phyloP scores from a whole-genome alignment of 78 protist genomes.

The Dictyostelium brefeldianum region DNA sequence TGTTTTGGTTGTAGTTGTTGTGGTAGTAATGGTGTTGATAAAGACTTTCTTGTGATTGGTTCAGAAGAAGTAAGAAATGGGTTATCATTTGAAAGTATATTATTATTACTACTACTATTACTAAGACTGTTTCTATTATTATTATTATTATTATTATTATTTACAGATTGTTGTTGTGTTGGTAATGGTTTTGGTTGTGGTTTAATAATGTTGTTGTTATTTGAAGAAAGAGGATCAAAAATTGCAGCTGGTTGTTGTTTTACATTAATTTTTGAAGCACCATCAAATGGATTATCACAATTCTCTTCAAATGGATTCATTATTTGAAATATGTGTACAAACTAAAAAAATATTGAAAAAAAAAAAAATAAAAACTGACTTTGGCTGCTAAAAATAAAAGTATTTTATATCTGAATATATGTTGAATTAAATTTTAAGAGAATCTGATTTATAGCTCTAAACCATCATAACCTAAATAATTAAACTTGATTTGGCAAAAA shows the following conservation, averaged over 20 bases:
- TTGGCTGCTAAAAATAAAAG: no score
- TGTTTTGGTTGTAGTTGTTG: no score
- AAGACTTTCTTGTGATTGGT: neutral
- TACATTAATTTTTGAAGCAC: neutral
- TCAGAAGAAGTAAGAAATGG: neutral
- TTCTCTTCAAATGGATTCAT: conserved; percentile 23
- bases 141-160: neutral
- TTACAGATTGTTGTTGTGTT: neutral
- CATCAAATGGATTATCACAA: conserved; percentile 6
- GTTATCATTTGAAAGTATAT: no score
- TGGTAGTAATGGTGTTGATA: neutral
- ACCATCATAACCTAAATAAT: no score
- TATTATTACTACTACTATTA: no score
- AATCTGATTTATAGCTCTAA: no score
- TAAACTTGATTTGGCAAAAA: no score
- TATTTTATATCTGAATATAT: no score
- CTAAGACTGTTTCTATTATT: neutral
- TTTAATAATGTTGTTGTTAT: neutral
- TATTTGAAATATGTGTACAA: neutral
- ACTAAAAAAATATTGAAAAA: neutral
- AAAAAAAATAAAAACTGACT: neutral
- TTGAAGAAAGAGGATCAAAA: neutral
- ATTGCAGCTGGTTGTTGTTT: neutral
- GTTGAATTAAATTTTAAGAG: no score
- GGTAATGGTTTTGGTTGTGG: neutral